Evolutionary conservation across 2,329 filamentous ascomycete genomes (phyloP), one percentile per base, ranked within the genome.

Genomic region (Alternaria brassicae): DNA sequence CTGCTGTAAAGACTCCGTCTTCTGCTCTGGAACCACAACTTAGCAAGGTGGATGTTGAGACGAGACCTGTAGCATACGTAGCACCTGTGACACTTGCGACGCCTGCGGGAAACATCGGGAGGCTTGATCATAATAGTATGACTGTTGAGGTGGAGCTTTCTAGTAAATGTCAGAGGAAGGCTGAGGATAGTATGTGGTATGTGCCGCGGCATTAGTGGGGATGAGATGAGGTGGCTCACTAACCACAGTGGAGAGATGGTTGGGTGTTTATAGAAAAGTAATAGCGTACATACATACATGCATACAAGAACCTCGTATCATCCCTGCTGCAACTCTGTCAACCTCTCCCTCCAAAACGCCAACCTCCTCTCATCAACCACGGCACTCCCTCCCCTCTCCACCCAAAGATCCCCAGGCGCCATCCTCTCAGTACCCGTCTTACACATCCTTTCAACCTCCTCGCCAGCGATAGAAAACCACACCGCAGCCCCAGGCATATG

Each of bases 1-100:
- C 6, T 2, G n/a, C n/a, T 9, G 6, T 17, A 6, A 15, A 0
- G 7, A n/a, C 0, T n/a, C 0, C 32, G 1, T 6, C 1, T 36
- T n/a, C 32, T 36, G 15, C 19, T 12, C 5, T 15, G 15, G 19
- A 7, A 23, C 37, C 37, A 40, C 19, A 23, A 2, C 9, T 40
- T 13, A 8, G 17, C 3, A 40, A 4, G 9, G 19, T 4, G 4
- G 15, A 12, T 15, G 28, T 17, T 30, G 19, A 12, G 12, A 2
- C 3, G 3, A n/a, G 27, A 15, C 13, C 27, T 13, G 27, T 17
- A 10, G 42, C 13, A n/a, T 13, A 7, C 8, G 1, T 8, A 1
- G 12, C 15, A 2, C 13, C 19, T 10, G 4, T 8, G 19, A 9
- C 3, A 13, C 8, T 13, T 34, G n/a, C 13, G 5, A 34, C 44